Conservation (phyloP, 176 grass and related monocot genomes). For the Neostapfia colusana region DNA sequence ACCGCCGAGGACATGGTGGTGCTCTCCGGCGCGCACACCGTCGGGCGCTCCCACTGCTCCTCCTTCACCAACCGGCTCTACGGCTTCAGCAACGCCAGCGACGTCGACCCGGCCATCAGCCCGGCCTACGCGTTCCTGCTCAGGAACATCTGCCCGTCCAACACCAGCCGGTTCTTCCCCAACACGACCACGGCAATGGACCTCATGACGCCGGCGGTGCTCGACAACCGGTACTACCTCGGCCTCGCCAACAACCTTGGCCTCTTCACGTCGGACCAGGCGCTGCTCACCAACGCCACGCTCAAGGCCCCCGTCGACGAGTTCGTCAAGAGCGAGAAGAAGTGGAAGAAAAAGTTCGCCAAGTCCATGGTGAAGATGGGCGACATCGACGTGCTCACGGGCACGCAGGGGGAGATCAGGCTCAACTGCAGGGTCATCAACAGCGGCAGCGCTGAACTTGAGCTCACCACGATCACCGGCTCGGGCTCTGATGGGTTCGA, state of each 20-base stretch:
- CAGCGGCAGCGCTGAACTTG: slow-evolving; percentile 36
- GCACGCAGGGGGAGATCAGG: slow-evolving; percentile 65
- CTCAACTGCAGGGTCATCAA: slow-evolving; percentile 71
- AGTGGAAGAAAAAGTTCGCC: slow-evolving; percentile 60
- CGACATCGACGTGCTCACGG: slow-evolving; percentile 62
- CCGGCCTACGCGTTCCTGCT: slow-evolving; percentile 62
- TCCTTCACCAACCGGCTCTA: slow-evolving; percentile 59
- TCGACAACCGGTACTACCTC: slow-evolving; percentile 78
- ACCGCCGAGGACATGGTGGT: slow-evolving; percentile 66
- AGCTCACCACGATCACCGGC: neutral
- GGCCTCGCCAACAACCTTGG: slow-evolving; percentile 55
- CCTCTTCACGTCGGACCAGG: slow-evolving; percentile 66
- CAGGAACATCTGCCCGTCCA: slow-evolving; percentile 45
- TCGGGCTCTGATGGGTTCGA: neutral
- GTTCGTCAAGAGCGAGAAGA: slow-evolving; percentile 54
- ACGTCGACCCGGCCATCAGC: slow-evolving; percentile 59
- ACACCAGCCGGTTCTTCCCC: slow-evolving; percentile 58
- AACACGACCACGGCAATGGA: slow-evolving; percentile 53
- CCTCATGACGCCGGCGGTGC: slow-evolving; percentile 53
- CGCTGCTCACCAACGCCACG: slow-evolving; percentile 54
- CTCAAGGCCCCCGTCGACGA: slow-evolving; percentile 49
- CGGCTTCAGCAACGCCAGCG: slow-evolving; percentile 47
- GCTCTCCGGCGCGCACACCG: slow-evolving; percentile 63
- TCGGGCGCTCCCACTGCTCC: slow-evolving; percentile 59
- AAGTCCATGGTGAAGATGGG: slow-evolving; percentile 81